Percentiles rank a stretch among this genome's conserved stretches.
Evolutionary conservation across 306 rosid genomes (phyloP).

Genomic region (Luffa aegyptiaca): DNA sequence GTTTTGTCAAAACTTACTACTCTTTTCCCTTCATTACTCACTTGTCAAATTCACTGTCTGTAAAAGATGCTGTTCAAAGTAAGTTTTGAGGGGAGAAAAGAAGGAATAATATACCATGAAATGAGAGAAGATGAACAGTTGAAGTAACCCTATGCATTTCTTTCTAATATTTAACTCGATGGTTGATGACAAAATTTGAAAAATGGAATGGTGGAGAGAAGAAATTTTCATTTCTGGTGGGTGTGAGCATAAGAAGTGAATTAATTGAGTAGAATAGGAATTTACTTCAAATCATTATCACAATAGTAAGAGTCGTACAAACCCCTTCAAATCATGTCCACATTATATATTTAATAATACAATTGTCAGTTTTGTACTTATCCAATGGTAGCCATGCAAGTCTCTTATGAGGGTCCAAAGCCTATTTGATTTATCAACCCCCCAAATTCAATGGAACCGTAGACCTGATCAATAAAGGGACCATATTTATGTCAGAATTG

Average conservation of each 20-base stretch:
- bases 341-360: slow-evolving; percentile 1
- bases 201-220: not conserved
- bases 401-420: slow-evolving; percentile 8
- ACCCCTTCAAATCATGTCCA: slow-evolving; percentile 10
- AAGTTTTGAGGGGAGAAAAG: not conserved
- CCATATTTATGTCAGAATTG: slow-evolving; percentile 5
- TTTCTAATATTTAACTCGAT: not conserved
- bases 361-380: slow-evolving; percentile 14
- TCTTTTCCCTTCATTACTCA: not conserved
- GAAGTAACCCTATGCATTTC: not conserved
- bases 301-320: slow-evolving; percentile 7
- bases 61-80: not conserved
- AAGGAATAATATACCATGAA: not conserved
- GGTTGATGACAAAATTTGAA: not conserved
- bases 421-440: slow-evolving; percentile 6
- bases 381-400: slow-evolving; percentile 13
- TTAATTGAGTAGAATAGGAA: not conserved
- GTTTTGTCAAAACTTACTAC: not conserved
- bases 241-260: not conserved
- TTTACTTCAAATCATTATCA: slow-evolving; percentile 8
- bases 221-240: not conserved
- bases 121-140: not conserved
- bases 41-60: not conserved
- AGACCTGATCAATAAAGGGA: slow-evolving; percentile 4
- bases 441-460: slow-evolving; percentile 6